These are phyloP conservation scores for Calonectria leucothoes DNA, from an alignment of 2,329 filamentous ascomycete species.

Conservation along the genomic window DNA sequence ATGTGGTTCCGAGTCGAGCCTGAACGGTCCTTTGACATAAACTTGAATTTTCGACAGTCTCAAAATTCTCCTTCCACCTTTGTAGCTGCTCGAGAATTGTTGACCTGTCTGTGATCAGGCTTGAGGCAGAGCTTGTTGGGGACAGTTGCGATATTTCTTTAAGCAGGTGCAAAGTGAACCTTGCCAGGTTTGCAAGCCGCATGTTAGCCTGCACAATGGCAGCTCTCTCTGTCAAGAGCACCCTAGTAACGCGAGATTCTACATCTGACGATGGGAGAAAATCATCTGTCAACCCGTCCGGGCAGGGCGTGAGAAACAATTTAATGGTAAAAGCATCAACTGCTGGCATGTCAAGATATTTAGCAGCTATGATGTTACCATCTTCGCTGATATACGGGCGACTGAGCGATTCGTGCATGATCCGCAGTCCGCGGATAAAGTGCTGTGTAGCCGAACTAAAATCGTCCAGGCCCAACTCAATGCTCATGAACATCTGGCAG, in stretches of 20 bases:
- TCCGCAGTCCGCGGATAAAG: conserved; percentile 9
- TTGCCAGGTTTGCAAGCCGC: neutral
- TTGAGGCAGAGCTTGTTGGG: neutral
- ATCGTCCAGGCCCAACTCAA: conserved; percentile 11
- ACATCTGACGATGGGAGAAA: neutral
- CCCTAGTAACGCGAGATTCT: neutral
- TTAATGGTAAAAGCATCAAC: conserved; percentile 17
- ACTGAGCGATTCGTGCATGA: conserved; percentile 12
- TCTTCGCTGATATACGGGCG: conserved; percentile 5
- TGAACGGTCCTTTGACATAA: neutral
- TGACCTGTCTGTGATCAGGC: neutral
- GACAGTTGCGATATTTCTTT: neutral
- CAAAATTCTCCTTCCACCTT: neutral
- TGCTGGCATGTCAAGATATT: neutral
- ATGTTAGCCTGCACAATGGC: neutral
- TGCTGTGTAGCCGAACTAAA: conserved; percentile 9
- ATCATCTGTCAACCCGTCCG: neutral
- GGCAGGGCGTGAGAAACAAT: neutral
- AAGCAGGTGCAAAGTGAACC: neutral
- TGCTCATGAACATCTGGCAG: conserved; percentile 22
- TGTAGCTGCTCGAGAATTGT: neutral
- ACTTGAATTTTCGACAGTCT: neutral
- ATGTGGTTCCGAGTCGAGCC: neutral
- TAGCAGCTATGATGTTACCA: neutral
- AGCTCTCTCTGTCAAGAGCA: neutral